These are phyloP conservation scores for Leucosporidium scottii DNA, from an alignment of 768 basidiomycete genomes.

Conservation along the genomic window DNA sequence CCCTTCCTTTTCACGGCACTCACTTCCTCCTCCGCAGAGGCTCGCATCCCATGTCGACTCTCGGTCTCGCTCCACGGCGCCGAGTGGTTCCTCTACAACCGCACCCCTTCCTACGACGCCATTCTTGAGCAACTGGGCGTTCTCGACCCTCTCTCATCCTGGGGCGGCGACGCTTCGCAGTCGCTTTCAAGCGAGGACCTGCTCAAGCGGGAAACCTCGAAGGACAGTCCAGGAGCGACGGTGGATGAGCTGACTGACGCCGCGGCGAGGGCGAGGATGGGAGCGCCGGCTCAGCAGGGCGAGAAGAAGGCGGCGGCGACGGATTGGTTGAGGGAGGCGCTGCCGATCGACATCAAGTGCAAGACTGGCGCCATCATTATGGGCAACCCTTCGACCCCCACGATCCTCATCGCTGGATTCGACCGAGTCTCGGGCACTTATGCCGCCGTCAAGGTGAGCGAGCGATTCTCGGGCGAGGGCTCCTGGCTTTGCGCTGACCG, in stretches of 20 bases:
- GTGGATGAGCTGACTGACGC: neutral
- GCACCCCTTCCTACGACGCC: conserved; percentile 77
- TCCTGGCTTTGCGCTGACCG: too few relatives aligned
- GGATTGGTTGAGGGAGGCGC: conserved; percentile 61
- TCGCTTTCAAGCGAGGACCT: neutral
- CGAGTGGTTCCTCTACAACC: conserved; percentile 89
- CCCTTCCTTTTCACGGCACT: neutral
- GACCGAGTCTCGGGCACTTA: conserved; percentile 68
- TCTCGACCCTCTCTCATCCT: neutral
- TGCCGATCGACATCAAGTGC: conserved; percentile 76
- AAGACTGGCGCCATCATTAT: conserved; percentile 70
- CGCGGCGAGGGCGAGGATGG: neutral
- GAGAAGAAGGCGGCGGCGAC: conserved; percentile 18
- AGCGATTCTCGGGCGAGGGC: too few relatives aligned
- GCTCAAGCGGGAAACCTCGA: neutral
- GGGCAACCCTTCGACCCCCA: conserved; percentile 80
- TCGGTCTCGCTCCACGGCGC: conserved; percentile 73
- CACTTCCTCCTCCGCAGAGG: conserved; percentile 26
- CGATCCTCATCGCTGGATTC: conserved; percentile 74
- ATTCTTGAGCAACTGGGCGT: conserved; percentile 58
- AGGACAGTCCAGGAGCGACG: neutral
- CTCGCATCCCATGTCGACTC: conserved; percentile 63
- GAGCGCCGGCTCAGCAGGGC: conserved; percentile 4
- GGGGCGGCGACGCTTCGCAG: neutral
- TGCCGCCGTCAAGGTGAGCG: conserved; percentile 51